These are phyloP conservation scores for Eimeria brunetti DNA, from an alignment of 169 alveolate species.

Conservation along the genomic window DNA sequence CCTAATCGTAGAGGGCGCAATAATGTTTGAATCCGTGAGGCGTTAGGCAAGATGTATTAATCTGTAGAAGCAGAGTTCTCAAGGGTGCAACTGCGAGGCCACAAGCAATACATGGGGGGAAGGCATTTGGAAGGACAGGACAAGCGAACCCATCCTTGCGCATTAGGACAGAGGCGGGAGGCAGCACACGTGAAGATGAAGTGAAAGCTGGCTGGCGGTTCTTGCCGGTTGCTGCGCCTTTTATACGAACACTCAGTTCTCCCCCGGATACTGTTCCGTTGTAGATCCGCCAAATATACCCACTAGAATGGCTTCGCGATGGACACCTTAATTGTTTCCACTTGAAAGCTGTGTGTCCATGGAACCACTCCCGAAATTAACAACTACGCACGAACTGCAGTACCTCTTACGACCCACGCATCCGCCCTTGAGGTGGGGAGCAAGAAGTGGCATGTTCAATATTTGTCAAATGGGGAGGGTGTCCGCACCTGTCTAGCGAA, in stretches of 20 bases:
- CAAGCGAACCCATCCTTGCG: background rate
- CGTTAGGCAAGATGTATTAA: background rate
- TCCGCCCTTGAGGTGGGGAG: background rate
- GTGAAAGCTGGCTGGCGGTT: background rate
- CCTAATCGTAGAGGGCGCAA: background rate
- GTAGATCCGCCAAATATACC: background rate
- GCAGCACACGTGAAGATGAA: background rate
- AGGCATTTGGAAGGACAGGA: background rate
- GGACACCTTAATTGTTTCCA: no score
- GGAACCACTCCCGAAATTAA: background rate
- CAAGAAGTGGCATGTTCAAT: background rate
- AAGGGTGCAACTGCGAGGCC: background rate
- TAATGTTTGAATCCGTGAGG: background rate
- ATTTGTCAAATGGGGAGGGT: no score
- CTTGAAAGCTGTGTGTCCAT: no score
- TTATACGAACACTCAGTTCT: background rate
- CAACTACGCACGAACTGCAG: background rate
- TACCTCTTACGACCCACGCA: background rate
- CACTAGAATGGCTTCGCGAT: background rate
- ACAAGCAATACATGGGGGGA: background rate
- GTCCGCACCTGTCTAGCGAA: no score
- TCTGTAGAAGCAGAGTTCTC: background rate
- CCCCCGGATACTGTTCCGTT: background rate
- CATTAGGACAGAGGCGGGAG: background rate
- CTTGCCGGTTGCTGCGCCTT: background rate